Evolutionary conservation across 805 yeast genomes (phyloP).

Genomic region (Wickerhamiella siamensis): DNA sequence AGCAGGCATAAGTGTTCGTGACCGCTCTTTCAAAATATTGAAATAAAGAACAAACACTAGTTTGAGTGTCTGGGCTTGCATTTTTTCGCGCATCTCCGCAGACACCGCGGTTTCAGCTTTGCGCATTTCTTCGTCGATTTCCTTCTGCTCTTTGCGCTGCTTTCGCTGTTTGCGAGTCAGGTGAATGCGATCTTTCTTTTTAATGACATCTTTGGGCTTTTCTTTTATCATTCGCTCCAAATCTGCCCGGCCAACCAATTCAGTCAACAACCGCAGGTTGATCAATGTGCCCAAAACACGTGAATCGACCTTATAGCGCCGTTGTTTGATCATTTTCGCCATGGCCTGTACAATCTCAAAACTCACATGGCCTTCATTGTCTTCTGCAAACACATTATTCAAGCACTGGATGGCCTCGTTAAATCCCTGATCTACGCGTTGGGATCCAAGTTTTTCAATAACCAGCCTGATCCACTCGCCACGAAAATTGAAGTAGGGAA

Average conservation of each 20-base stretch:
- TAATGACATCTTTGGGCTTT: constrained; percentile 34
- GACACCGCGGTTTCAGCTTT: constrained; percentile 80
- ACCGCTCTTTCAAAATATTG: constrained; percentile 53
- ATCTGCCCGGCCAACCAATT: constrained; percentile 25
- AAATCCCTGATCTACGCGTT: constrained; percentile 34
- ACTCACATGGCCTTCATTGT: constrained; percentile 67
- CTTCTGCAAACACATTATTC: constrained; percentile 60
- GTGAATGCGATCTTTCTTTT: constrained; percentile 82
- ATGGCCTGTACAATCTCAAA: constrained; percentile 56
- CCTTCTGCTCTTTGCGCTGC: constrained; percentile 69
- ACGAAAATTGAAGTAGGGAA: constrained; percentile 69
- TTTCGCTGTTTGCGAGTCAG: constrained; percentile 82
- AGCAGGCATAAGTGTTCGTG: constrained; percentile 59
- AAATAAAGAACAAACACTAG: constrained; percentile 58
- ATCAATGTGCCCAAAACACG: constrained; percentile 60
- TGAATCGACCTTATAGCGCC: constrained; percentile 72
- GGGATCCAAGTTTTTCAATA: constrained; percentile 51
- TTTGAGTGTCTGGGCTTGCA: constrained; percentile 74
- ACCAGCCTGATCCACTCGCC: constrained; percentile 57
- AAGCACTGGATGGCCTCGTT: constrained; percentile 47
- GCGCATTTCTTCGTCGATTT: constrained; percentile 78
- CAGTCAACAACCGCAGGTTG: constrained; percentile 35
- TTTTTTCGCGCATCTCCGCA: constrained; percentile 70
- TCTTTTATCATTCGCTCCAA: constrained; percentile 33
- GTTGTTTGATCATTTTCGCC: constrained; percentile 53